Conservation (phyloP, 768 basidiomycete species). For the Tricholoma furcatifolium region DNA sequence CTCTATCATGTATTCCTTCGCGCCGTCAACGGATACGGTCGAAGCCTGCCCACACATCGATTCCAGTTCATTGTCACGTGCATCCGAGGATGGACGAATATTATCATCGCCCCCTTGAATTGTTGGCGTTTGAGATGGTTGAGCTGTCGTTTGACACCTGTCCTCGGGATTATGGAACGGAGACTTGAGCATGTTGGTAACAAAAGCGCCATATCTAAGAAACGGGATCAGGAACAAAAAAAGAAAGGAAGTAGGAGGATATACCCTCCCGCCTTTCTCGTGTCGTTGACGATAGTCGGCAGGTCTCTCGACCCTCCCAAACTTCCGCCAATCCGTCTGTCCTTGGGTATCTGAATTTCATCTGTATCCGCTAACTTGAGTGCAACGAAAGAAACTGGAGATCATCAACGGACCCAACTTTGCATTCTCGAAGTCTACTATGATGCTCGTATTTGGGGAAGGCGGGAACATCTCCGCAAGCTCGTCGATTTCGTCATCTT, state of each 20-base stretch:
- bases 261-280: slow-evolving; percentile 14
- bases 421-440: slow-evolving; percentile 36
- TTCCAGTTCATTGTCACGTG: slow-evolving; percentile 23
- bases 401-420: slow-evolving; percentile 46
- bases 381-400: not conserved
- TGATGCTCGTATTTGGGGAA: slow-evolving; percentile 45
- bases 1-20: not conserved
- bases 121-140: not conserved
- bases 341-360: slow-evolving; percentile 52
- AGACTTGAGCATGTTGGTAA: slow-evolving; percentile 28
- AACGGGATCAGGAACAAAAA: not conserved
- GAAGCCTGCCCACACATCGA: slow-evolving; percentile 17
- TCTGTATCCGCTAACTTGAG: slow-evolving; percentile 30
- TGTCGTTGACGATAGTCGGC: slow-evolving; percentile 8
- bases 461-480: slow-evolving; percentile 43
- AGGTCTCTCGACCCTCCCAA: slow-evolving; percentile 13
- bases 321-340: slow-evolving; percentile 43
- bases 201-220: slow-evolving; percentile 37
- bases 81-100: slow-evolving; percentile 18
- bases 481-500: slow-evolving; percentile 51
- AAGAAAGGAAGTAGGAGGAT: not conserved
- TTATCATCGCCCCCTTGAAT: not conserved
- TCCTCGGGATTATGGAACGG: slow-evolving; percentile 11
- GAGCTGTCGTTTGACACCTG: slow-evolving; percentile 22
- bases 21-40: not conserved